Evolutionary conservation across 306 rosid genomes (phyloP).

Genomic region (Malus domestica): DNA sequence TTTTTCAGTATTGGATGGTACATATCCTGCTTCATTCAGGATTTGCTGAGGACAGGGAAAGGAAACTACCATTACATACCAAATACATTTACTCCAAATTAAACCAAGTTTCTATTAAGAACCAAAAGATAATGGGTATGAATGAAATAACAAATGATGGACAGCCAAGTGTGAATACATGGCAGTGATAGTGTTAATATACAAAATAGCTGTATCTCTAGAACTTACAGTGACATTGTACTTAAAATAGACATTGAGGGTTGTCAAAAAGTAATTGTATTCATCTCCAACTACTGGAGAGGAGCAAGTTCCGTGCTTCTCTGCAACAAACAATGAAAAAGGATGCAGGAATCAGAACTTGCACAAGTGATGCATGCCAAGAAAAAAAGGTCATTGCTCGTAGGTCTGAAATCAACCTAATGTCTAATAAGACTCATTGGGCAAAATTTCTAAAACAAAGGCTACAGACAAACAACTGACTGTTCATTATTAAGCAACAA

Average conservation of each 20-base stretch:
- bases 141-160: neutral
- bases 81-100: neutral
- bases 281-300: slow-evolving; percentile 62
- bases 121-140: neutral
- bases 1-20: slow-evolving; percentile 78
- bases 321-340: slow-evolving; percentile 46
- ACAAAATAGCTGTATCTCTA: neutral
- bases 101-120: neutral
- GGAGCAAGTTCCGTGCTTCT: slow-evolving; percentile 94
- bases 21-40: slow-evolving; percentile 71
- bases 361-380: neutral
- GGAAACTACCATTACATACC: neutral
- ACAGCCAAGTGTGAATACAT: neutral
- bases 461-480: neutral
- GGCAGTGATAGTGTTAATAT: neutral
- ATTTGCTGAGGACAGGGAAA: slow-evolving; percentile 47
- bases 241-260: slow-evolving; percentile 69
- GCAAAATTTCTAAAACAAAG: neutral
- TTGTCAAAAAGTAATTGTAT: slow-evolving; percentile 63
- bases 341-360: neutral
- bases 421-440: neutral
- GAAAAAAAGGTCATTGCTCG: neutral
- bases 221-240: slow-evolving; percentile 87
- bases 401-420: neutral
- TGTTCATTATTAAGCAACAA: neutral